phyloP scores from a whole-genome alignment of 306 rosid species.

The Rosa chinensis region DNA sequence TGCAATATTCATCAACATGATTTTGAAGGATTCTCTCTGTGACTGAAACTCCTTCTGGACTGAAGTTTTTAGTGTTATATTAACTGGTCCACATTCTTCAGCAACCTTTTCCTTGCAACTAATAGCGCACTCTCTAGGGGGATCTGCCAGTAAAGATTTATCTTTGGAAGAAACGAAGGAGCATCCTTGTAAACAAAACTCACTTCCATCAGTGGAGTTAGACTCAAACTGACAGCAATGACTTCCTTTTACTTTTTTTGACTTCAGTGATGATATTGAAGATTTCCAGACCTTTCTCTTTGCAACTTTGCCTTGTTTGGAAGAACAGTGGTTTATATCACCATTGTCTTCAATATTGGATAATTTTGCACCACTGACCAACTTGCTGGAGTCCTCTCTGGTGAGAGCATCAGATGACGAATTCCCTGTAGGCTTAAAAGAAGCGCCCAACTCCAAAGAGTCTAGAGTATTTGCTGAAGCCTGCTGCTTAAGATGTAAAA shows the following conservation, averaged over 20 bases:
- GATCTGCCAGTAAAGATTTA: constrained; percentile 27
- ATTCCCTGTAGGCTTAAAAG: constrained; percentile 41
- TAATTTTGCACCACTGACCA: constrained; percentile 25
- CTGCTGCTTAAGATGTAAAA: constrained; percentile 59
- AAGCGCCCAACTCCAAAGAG: constrained; percentile 36
- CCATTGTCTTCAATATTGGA: constrained; percentile 35
- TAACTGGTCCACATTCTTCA: constrained; percentile 32
- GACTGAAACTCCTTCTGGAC: constrained; percentile 37
- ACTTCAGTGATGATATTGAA: constrained; percentile 79
- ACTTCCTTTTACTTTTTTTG: constrained; percentile 86
- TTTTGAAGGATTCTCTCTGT: constrained; percentile 45
- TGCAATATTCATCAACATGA: constrained; percentile 89
- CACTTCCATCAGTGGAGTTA: constrained; percentile 36
- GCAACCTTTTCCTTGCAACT: constrained; percentile 17
- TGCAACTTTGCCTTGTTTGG: constrained; percentile 41
- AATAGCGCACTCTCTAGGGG: constrained; percentile 27
- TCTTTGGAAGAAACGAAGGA: constrained; percentile 33
- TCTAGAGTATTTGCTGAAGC: constrained; percentile 35
- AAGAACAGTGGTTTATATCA: constrained; percentile 40
- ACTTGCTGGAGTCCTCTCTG: constrained; percentile 28
- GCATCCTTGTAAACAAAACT: constrained; percentile 42
- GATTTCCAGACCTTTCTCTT: constrained; percentile 84
- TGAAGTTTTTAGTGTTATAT: constrained; percentile 37
- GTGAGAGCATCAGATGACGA: constrained; percentile 30
- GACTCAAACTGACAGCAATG: constrained; percentile 39